Evolutionary conservation across 768 basidiomycete genomes (phyloP).

Genomic region (Rickenella mellea): DNA sequence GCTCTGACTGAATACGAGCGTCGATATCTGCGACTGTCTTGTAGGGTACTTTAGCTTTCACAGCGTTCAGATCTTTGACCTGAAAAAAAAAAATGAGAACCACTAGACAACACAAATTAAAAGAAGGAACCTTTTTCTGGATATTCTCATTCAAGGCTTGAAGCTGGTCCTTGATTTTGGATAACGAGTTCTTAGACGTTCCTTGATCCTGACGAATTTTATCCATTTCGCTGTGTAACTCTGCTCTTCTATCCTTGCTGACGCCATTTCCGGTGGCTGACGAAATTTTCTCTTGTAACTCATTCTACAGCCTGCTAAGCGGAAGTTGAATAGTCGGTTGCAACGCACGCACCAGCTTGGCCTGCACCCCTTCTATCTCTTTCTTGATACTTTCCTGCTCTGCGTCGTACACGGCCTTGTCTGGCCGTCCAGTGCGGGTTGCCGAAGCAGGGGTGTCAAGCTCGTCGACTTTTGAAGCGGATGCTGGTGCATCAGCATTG

Average conservation of each 20-base stretch:
- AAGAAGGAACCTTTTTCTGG: constrained; percentile 60
- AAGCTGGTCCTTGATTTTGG: constrained; percentile 70
- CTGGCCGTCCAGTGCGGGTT: constrained; percentile 52
- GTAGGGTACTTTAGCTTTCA: constrained; percentile 68
- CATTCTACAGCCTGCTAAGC: constrained; percentile 32
- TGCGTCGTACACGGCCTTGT: constrained; percentile 74
- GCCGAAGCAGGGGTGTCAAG: constrained; percentile 15
- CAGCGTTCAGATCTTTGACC: constrained; percentile 81
- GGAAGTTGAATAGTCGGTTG: constrained; percentile 3
- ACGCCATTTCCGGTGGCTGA: constrained; percentile 49
- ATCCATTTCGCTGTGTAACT: constrained; percentile 76
- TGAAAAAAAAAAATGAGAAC: constrained; percentile 19
- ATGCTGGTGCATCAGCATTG: constrained; percentile 17
- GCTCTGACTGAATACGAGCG: constrained; percentile 67
- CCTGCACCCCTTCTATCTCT: constrained; percentile 78
- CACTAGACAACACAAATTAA: neutral
- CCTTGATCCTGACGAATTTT: constrained; percentile 71
- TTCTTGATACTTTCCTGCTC: constrained; percentile 78
- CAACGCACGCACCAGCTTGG: constrained; percentile 59
- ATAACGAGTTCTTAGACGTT: constrained; percentile 56
- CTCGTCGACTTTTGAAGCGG: constrained; percentile 8
- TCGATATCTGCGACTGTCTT: constrained; percentile 84
- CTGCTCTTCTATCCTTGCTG: constrained; percentile 61
- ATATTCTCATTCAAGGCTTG: constrained; percentile 69
- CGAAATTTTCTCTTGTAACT: constrained; percentile 68